Conservation (phyloP, 2,329 filamentous ascomycete species). For the Fusarium sp. region DNA sequence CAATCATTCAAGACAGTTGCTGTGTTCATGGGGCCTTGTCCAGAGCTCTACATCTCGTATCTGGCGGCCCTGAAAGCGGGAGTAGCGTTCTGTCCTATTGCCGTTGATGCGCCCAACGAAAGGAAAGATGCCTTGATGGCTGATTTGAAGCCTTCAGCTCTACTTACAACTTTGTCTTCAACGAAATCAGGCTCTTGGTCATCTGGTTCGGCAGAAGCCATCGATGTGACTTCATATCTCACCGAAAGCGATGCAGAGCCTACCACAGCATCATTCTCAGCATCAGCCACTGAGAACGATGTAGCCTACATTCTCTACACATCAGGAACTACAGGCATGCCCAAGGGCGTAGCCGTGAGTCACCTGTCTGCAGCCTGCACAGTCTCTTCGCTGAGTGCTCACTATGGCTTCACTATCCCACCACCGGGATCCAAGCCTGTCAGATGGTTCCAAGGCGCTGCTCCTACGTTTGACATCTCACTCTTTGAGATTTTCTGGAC, state of each 20-base stretch:
- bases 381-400: slow-evolving; percentile 3
- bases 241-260: background rate
- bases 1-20: slow-evolving; percentile 8
- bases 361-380: slow-evolving; percentile 25
- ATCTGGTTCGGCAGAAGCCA: rapidly evolving
- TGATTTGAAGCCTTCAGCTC: slow-evolving; percentile 8
- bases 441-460: slow-evolving; percentile 30
- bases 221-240: background rate
- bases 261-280: rapidly evolving
- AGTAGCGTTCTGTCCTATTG: slow-evolving; percentile 22
- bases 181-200: rapidly evolving
- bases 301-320: slow-evolving; percentile 23
- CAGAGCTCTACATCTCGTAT: slow-evolving; percentile 29
- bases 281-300: background rate
- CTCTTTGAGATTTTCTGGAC: slow-evolving; percentile 35
- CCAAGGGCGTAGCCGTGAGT: slow-evolving; percentile 27
- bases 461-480: slow-evolving; percentile 27
- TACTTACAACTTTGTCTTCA: background rate
- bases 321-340: slow-evolving; percentile 22
- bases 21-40: slow-evolving; percentile 10
- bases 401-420: slow-evolving; percentile 7
- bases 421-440: background rate
- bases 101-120: slow-evolving; percentile 9
- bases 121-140: slow-evolving; percentile 10
- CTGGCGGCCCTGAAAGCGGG: slow-evolving; percentile 18